A percentile compares a stretch with the other conserved stretches of the same genome.
These are phyloP conservation scores for Taxillus chinensis DNA, from an alignment of 164 flowering plant species.

Conservation along the genomic window DNA sequence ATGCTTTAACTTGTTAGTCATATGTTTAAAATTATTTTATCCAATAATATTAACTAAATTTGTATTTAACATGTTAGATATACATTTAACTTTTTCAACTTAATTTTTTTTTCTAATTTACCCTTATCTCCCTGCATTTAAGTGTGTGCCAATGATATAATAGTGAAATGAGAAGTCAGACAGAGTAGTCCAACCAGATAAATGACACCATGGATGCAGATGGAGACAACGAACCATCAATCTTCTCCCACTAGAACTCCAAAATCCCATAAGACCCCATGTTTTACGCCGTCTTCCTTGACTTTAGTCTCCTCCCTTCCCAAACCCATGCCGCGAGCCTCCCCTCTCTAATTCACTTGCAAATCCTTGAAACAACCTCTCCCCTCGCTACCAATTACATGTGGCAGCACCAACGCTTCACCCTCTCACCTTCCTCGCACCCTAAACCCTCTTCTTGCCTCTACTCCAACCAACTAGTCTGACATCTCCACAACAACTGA, in stretches of 20 bases:
- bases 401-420: slow-evolving; percentile 87
- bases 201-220: background rate
- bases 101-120: no score
- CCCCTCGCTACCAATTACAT: slow-evolving; percentile 48
- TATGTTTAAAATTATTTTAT: no score
- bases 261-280: slow-evolving; percentile 66
- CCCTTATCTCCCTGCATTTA: no score
- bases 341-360: slow-evolving; percentile 50
- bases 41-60: no score
- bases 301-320: slow-evolving; percentile 21
- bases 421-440: slow-evolving; percentile 34
- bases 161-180: no score
- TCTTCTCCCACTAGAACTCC: slow-evolving; percentile 23
- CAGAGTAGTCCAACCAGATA: no score
- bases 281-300: slow-evolving; percentile 60
- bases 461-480: slow-evolving; percentile 1
- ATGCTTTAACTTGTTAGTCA: no score
- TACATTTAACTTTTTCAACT: no score
- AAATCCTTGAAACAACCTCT: slow-evolving; percentile 41
- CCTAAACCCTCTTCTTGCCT: slow-evolving; percentile 12
- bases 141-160: no score
- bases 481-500: slow-evolving; percentile 53
- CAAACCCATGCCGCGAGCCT: slow-evolving; percentile 14
- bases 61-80: no score
- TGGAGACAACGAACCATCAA: slow-evolving; percentile 10